phyloP scores from a whole-genome alignment of 257 asterid genomes.

The Solanum medicagineum region DNA sequence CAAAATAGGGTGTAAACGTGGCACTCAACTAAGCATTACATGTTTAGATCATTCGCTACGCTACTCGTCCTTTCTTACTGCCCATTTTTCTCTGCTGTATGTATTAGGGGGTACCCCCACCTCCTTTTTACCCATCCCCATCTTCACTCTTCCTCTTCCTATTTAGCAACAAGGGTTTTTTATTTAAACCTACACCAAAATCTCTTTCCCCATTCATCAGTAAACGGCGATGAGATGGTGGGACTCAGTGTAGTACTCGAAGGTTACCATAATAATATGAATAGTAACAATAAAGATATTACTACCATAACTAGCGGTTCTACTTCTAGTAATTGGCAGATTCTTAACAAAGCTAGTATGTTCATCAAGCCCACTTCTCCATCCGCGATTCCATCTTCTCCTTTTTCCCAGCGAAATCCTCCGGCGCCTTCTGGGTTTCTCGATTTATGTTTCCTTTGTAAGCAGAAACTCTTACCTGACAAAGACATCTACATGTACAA shows the following conservation, averaged over 20 bases:
- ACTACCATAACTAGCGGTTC: neutral
- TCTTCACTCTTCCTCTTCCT: neutral
- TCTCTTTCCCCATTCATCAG: neutral
- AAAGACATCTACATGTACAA: slow-evolving; percentile 96
- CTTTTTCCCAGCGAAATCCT: neutral
- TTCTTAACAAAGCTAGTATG: slow-evolving; percentile 58
- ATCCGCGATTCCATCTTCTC: slow-evolving; percentile 10
- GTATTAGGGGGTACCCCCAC: neutral
- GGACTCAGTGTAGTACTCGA: slow-evolving; percentile 84
- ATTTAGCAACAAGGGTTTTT: neutral
- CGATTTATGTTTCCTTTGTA: slow-evolving; percentile 67
- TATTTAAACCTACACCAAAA: neutral
- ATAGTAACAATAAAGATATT: neutral
- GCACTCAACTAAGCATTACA: slow-evolving; percentile 41
- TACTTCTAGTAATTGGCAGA: slow-evolving; percentile 14
- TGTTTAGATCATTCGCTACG: slow-evolving; percentile 9
- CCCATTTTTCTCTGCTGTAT: slow-evolving; percentile 4
- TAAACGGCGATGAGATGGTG: slow-evolving; percentile 44
- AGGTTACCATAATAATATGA: neutral
- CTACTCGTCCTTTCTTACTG: slow-evolving; percentile 12
- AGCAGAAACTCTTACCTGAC: slow-evolving; percentile 48
- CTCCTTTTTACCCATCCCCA: neutral
- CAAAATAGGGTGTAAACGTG: slow-evolving; percentile 40
- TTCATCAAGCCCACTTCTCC: slow-evolving; percentile 32
- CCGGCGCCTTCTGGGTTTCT: slow-evolving; percentile 28